Base-by-base conservation (phyloP, 768 basidiomycete species). In the Termitomyces titanicus region DNA sequence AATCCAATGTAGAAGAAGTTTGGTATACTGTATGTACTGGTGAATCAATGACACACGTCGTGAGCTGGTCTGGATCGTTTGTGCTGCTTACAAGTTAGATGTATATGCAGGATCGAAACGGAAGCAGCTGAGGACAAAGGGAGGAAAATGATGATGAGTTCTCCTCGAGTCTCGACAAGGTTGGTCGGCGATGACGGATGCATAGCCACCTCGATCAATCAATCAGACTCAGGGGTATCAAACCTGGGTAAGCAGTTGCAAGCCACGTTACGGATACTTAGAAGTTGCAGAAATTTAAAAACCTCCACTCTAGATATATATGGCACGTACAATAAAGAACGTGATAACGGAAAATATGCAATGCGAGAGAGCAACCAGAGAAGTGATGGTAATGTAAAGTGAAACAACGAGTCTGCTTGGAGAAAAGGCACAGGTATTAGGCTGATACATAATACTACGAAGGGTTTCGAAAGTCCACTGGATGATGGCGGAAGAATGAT, bases 401-500 rank as follows among this genome's bases (percentile, higher is more conserved):
- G 43, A 20, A 37, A 54, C 54, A 52, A 58, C 46, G 47, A 54
- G 57, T 53, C 47, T 44, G 54, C 39, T 18, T 6, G 12, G 33
- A 35, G 29, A 27, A 31, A 45, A 44, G 57, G 40, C 53, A 54
- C 50, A 62, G 64, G 61, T 71, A 74, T 76, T 74, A 74, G 68
- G 67, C 62, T 56, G 62, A 55, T 67, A 55, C 46, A 45, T 59
- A 57, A 43, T 56, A 47, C 50, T 61, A 58, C 50, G 53, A 54
- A 52, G 17, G 63, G 61, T 63, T 68, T 71, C 59, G 13, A 64
- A 64, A 46, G 67, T 72, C 68, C 70, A 68, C 68, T 68, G 57
- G 33, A 56, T 55, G 62, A 64, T 64, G 62, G 63, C 27, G 60
- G 63, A 67, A 60, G 66, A 61, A 66, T 66, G 64, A 63, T 62